phyloP scores from a whole-genome alignment of 192 early-diverging fungal species.

The Backusella tarrabulga region DNA sequence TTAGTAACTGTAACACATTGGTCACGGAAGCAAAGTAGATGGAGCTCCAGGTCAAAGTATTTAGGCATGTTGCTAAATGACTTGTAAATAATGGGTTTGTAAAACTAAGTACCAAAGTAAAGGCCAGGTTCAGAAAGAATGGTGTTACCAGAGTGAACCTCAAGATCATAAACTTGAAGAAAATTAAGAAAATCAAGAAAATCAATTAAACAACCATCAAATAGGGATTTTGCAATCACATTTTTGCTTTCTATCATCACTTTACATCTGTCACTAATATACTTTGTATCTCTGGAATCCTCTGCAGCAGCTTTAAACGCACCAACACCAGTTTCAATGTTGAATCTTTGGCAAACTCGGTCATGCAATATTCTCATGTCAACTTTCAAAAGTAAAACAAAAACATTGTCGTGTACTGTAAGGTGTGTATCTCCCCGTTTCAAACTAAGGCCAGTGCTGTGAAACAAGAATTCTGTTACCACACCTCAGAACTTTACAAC shows the following conservation, averaged over 20 bases:
- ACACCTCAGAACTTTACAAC: background rate
- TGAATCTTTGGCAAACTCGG: background rate
- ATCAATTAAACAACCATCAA: background rate
- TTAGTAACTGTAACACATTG: no score
- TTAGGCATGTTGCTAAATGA: background rate
- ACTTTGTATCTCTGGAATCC: background rate
- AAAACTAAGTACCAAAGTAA: background rate
- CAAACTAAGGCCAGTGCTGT: background rate
- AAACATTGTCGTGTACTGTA: background rate
- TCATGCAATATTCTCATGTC: background rate
- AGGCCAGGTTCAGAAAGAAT: background rate
- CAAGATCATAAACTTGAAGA: background rate
- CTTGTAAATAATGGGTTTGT: background rate
- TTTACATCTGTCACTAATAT: background rate
- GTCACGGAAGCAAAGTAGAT: background rate
- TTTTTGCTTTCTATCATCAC: background rate
- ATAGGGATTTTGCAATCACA: background rate
- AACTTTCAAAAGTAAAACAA: background rate
- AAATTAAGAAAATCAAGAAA: background rate
- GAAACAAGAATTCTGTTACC: background rate
- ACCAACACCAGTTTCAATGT: background rate
- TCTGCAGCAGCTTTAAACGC: background rate
- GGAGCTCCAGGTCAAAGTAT: background rate
- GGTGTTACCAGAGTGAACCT: background rate
- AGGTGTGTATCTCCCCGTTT: background rate